Evolutionary conservation across 495 filamentous ascomycete genomes (phyloP), one percentile per base, ranked within the genome.

Genomic region (Penicillium cataractarum): DNA sequence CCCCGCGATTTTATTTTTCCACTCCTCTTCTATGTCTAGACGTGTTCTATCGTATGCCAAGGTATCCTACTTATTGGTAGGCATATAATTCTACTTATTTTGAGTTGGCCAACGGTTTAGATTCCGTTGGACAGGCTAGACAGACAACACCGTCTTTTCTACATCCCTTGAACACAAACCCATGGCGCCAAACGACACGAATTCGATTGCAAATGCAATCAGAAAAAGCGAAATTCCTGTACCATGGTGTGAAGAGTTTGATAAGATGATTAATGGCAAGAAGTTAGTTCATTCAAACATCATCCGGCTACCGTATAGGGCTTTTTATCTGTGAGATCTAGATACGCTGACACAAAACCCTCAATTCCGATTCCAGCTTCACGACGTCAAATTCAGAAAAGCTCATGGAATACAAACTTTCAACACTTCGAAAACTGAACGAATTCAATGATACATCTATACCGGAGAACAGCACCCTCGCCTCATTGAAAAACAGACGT

Each of bases 371-470:
- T 19, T 50, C 24, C 26, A 62, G 60, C 13, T 58, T 62, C 22
- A 48, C 54, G 31, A 62, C 60, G 1, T 62, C 54, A 8, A 62
- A 57, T 27, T 62, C 55, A 12, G 27, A 49, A 39, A 48, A 50
- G 26, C n/a, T 57, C 15, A 40, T 42, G 55, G 55, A 57, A 44
- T 42, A 57, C 10, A 57, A 57, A 17, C 37, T 57, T 9, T 40
- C 24, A 29, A 57, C 37, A 0, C 24, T 42, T 19, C 35, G 15
- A 10, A 57, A 57, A 22, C 27, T 57, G 13, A 46, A 57, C 9
- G 35, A 57, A 10, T 57, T 57, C 37, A 57, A 57, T 19, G 40
- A 46, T 46, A 8, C 15, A 19, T 27, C 55, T 8, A 46, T 57
- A n/a, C 37, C 55, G 13, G 55, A 57, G 15, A 31, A 31, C 55